A percentile compares a stretch with the other conserved stretches of the same genome.
These are phyloP conservation scores for Moringa oleifera DNA, from an alignment of 345 rosid genomes.

Conservation along the genomic window DNA sequence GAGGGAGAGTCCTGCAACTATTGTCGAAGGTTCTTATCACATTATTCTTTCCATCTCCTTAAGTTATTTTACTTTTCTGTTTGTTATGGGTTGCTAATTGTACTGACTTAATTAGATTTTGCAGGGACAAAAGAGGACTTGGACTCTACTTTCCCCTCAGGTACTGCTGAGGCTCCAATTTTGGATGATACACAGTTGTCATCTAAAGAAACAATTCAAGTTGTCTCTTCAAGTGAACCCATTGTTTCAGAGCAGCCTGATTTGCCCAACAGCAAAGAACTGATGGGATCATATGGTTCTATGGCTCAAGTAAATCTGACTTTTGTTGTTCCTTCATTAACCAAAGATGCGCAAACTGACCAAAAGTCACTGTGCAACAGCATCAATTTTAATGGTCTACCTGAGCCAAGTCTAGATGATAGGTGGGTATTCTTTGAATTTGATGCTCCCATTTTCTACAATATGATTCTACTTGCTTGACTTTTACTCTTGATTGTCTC, in stretches of 20 bases:
- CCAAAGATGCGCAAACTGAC: slow-evolving; percentile 23
- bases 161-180: slow-evolving; percentile 19
- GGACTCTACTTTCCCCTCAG: slow-evolving; percentile 15
- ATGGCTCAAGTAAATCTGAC: slow-evolving; percentile 19
- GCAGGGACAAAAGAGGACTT: slow-evolving; percentile 29
- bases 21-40: slow-evolving; percentile 19
- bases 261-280: not conserved
- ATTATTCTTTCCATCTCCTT: not conserved
- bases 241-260: slow-evolving; percentile 15
- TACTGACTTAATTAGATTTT: slow-evolving; percentile 9
- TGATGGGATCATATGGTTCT: slow-evolving; percentile 8
- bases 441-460: not conserved
- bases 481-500: slow-evolving; percentile 14
- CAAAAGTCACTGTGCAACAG: slow-evolving; percentile 11
- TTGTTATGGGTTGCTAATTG: not conserved
- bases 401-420: slow-evolving; percentile 18
- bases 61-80: not conserved
- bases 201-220: slow-evolving; percentile 16
- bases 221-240: slow-evolving; percentile 17
- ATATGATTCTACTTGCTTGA: not conserved
- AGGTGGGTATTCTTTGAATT: slow-evolving; percentile 16
- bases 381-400: slow-evolving; percentile 17
- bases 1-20: slow-evolving; percentile 13
- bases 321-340: slow-evolving; percentile 13
- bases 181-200: slow-evolving; percentile 18